A percentile compares a stretch with the other conserved stretches of the same genome.
These are phyloP conservation scores for Polysphondylium violaceum DNA, from an alignment of 78 protist species.

Conservation along the genomic window DNA sequence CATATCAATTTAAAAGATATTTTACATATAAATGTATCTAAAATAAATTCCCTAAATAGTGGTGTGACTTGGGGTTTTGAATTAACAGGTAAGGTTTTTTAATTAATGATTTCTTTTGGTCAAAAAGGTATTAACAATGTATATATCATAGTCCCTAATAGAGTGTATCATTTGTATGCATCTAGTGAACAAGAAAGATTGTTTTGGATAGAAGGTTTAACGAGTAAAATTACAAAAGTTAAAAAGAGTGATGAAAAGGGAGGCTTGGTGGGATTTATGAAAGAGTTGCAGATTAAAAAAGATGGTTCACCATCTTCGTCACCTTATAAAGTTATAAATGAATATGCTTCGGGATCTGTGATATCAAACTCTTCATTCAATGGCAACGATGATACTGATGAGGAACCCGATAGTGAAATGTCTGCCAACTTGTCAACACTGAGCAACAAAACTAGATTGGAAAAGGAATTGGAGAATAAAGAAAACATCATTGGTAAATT, in stretches of 20 bases:
- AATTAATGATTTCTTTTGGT: not conserved
- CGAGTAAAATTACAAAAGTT: not conserved
- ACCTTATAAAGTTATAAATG: no score
- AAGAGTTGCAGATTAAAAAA: not conserved
- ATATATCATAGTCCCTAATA: slow-evolving; percentile 8
- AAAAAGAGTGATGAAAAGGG: slow-evolving; percentile 12
- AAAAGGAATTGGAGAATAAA: not conserved
- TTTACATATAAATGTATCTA: not conserved
- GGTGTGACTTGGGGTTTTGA: slow-evolving; percentile 28
- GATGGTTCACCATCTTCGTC: not conserved
- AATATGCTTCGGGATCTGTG: no score
- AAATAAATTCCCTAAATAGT: not conserved
- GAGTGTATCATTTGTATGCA: slow-evolving; percentile 33
- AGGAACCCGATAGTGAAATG: not conserved
- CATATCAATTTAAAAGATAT: slow-evolving; percentile 18
- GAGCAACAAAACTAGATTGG: no score
- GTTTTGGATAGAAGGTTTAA: slow-evolving; percentile 35
- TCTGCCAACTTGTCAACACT: not conserved
- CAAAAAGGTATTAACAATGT: not conserved
- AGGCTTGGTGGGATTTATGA: not conserved
- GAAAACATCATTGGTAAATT: not conserved
- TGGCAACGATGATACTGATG: not conserved
- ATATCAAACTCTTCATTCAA: not conserved
- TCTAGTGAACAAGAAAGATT: slow-evolving; percentile 10
- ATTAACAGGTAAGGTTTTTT: slow-evolving; percentile 13